These are phyloP conservation scores for Fusarium continuum DNA, from an alignment of 2,329 filamentous ascomycete species.

Conservation along the genomic window DNA sequence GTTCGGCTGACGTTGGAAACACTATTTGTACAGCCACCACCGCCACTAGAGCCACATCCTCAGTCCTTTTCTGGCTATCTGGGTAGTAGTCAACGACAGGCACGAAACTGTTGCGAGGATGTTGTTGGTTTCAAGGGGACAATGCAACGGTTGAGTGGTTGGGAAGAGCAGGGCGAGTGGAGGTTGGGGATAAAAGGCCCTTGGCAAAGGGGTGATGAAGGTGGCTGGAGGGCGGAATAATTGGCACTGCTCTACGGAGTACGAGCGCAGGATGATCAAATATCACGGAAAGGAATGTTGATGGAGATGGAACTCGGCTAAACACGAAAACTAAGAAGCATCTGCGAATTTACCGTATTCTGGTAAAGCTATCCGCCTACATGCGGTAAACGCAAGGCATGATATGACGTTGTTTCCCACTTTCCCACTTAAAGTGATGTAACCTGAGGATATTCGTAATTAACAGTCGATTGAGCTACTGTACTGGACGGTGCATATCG, in stretches of 20 bases:
- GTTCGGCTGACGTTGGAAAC: slow-evolving; percentile 33
- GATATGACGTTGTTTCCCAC: slow-evolving; percentile 25
- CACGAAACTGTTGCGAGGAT: slow-evolving; percentile 24
- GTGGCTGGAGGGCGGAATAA: slow-evolving; percentile 31
- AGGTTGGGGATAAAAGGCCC: slow-evolving; percentile 29
- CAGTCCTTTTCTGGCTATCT: slow-evolving; percentile 23
- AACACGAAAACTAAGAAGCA: neutral
- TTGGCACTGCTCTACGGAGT: neutral
- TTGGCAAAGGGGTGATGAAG: slow-evolving; percentile 13
- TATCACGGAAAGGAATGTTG: slow-evolving; percentile 17
- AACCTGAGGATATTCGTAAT: neutral
- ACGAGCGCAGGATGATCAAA: slow-evolving; percentile 7
- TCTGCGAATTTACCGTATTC: neutral
- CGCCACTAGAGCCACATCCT: slow-evolving; percentile 24
- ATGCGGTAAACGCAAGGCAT: neutral
- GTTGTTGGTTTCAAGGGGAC: slow-evolving; percentile 27
- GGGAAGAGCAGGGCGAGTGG: slow-evolving; percentile 11
- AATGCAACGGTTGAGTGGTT: slow-evolving; percentile 24
- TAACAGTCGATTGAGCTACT: no score
- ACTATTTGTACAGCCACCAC: slow-evolving; percentile 30
- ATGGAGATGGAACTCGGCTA: neutral
- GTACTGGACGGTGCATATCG: no score
- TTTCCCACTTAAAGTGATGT: slow-evolving; percentile 16
- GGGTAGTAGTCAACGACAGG: slow-evolving; percentile 4
- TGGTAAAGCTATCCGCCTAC: neutral